phyloP scores from a whole-genome alignment of 2,329 filamentous ascomycete species.

The Neonectria ditissima region DNA sequence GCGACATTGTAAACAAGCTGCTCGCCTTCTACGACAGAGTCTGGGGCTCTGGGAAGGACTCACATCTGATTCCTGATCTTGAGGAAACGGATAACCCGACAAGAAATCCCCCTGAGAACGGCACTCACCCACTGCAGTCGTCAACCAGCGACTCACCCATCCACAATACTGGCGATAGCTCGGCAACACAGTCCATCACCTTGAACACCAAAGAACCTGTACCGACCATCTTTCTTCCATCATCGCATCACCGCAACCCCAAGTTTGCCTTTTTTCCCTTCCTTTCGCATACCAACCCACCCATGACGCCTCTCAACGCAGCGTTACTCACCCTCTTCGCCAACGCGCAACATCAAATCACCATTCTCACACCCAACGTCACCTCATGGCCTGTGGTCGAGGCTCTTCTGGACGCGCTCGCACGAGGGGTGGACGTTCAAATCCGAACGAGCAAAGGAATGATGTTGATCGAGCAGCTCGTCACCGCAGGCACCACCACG shows the following conservation, averaged over 20 bases:
- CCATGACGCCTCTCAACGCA: slow-evolving; percentile 75
- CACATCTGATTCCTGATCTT: not conserved
- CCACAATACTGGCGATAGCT: slow-evolving; percentile 32
- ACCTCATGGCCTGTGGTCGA: slow-evolving; percentile 74
- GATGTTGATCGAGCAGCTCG: slow-evolving; percentile 84
- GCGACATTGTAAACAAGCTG: slow-evolving; percentile 71
- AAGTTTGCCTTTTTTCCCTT: slow-evolving; percentile 71
- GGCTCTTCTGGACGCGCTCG: slow-evolving; percentile 70
- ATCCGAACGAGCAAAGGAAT: slow-evolving; percentile 76
- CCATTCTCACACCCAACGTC: slow-evolving; percentile 82
- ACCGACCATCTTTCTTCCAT: slow-evolving; percentile 76
- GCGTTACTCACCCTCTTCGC: slow-evolving; percentile 72
- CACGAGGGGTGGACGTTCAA: slow-evolving; percentile 74
- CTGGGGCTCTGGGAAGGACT: slow-evolving; percentile 63
- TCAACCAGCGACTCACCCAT: slow-evolving; percentile 22
- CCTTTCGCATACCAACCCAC: slow-evolving; percentile 60
- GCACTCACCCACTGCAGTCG: slow-evolving; percentile 4
- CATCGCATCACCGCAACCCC: slow-evolving; percentile 77
- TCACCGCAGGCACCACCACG: slow-evolving; percentile 82
- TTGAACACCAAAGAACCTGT: slow-evolving; percentile 46
- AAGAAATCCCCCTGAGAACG: not conserved
- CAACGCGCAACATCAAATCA: slow-evolving; percentile 69
- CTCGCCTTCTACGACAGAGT: slow-evolving; percentile 74
- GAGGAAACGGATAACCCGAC: not conserved
- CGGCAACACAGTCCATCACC: slow-evolving; percentile 47